Percentiles rank a stretch among this genome's conserved stretches.
Evolutionary conservation across 331 rosid species (phyloP).

Genomic region (Prunus yedoensis): DNA sequence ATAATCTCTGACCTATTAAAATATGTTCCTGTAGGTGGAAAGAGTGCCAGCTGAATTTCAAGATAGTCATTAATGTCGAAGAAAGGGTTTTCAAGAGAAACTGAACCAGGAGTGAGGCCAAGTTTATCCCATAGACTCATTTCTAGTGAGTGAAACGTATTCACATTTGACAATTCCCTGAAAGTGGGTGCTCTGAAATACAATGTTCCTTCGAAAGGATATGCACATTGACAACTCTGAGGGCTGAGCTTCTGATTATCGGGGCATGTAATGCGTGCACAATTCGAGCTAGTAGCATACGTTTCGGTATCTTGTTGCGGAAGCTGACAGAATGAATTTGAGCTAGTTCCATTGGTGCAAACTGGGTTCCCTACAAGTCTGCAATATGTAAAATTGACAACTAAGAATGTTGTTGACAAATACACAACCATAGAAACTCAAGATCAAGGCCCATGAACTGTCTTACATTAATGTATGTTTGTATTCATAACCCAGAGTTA

Average conservation of each 20-base stretch:
- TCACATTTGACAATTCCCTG: slow-evolving; percentile 58
- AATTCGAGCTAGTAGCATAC: slow-evolving; percentile 71
- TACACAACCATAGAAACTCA: background rate
- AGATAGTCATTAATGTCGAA: slow-evolving; percentile 85
- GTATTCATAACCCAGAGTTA: slow-evolving; percentile 50
- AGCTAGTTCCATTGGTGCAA: slow-evolving; percentile 40
- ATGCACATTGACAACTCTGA: slow-evolving; percentile 87
- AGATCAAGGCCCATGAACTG: slow-evolving; percentile 2
- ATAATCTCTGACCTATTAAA: slow-evolving; percentile 73
- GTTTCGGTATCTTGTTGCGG: slow-evolving; percentile 44
- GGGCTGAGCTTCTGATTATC: slow-evolving; percentile 70
- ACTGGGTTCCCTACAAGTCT: slow-evolving; percentile 92
- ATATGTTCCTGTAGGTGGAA: slow-evolving; percentile 60
- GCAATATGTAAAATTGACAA: slow-evolving; percentile 25
- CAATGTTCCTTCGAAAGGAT: slow-evolving; percentile 73
- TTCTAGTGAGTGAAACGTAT: slow-evolving; percentile 63
- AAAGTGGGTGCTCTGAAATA: slow-evolving; percentile 80
- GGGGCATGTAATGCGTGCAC: slow-evolving; percentile 57
- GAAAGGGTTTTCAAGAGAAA: slow-evolving; percentile 65
- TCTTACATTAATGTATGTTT: slow-evolving; percentile 67
- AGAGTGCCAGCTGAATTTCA: slow-evolving; percentile 70
- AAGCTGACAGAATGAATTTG: slow-evolving; percentile 55
- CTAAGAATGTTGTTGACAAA: slow-evolving; percentile 5
- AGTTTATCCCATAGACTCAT: slow-evolving; percentile 63
- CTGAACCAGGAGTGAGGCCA: slow-evolving; percentile 78